These are phyloP conservation scores for Fraxinus cuspidata DNA, from an alignment of 257 asterid species.

Conservation along the genomic window DNA sequence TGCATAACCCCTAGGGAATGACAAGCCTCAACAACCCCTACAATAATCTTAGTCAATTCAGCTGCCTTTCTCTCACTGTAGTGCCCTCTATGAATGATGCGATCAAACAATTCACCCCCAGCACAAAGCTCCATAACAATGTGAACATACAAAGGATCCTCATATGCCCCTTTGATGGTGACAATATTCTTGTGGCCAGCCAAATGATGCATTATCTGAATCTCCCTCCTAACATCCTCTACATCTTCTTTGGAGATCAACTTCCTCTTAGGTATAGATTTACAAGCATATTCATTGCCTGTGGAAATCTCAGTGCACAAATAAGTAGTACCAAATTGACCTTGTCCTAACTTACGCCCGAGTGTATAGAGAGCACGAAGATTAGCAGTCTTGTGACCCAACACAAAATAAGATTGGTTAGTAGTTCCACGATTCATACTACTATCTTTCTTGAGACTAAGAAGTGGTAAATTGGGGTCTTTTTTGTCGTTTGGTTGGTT, in stretches of 20 bases:
- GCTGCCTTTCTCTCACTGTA: slow-evolving; percentile 93
- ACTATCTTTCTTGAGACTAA: slow-evolving; percentile 51
- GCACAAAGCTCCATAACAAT: slow-evolving; percentile 92
- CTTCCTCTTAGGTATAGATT: slow-evolving; percentile 88
- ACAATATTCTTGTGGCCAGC: slow-evolving; percentile 89
- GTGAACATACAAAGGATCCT: slow-evolving; percentile 80
- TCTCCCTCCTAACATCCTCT: slow-evolving; percentile 93
- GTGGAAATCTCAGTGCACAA: slow-evolving; percentile 68
- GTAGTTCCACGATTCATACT: slow-evolving; percentile 57
- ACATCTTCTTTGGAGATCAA: slow-evolving; percentile 81
- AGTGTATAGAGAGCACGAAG: slow-evolving; percentile 71
- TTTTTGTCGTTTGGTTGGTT: slow-evolving; percentile 33
- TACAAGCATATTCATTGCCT: slow-evolving; percentile 72
- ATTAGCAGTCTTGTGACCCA: slow-evolving; percentile 79
- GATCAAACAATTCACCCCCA: slow-evolving; percentile 93
- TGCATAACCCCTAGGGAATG: slow-evolving; percentile 96
- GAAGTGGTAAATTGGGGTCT: slow-evolving; percentile 19
- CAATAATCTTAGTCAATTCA: slow-evolving; percentile 77
- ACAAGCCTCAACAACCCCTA: slow-evolving; percentile 95
- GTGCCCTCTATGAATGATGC: slow-evolving; percentile 89
- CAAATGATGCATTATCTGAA: slow-evolving; percentile 95
- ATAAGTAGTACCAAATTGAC: slow-evolving; percentile 87
- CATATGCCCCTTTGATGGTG: slow-evolving; percentile 88
- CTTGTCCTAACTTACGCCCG: slow-evolving; percentile 88
- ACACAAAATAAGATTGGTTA: slow-evolving; percentile 61